Base-by-base conservation (phyloP, 371 early-diverging fungal genomes). In the Haplosporangium sp. region DNA sequence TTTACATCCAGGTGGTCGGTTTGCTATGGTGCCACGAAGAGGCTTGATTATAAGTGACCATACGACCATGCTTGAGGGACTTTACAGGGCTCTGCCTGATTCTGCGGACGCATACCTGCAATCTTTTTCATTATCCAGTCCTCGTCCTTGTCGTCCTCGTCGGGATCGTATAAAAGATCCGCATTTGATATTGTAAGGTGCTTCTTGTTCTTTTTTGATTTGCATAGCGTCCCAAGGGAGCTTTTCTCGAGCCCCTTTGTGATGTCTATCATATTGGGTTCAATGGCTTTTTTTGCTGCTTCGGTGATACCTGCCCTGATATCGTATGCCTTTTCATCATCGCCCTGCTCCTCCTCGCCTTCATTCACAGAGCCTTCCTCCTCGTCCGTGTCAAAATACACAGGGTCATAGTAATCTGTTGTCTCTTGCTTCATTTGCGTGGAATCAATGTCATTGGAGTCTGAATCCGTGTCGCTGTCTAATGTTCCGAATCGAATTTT, bases 141-240 rank as follows among this genome's bases (percentile, higher is more conserved):
- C 57, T 86, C 87, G 59, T 89, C 88, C 42, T 71, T 61, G 45
- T 88, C 88, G 43, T 89, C 90, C 36, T 83, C 59, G 13, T 83
- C 84, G 5, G 90, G 90, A 64, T 89, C 87, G 52, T 89, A 89
- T 2, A 89, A 37, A 29, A 89, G 72, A 6, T 89, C 87, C 38
- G 84, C 86, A 55, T 89, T 74, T 18, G 81, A 85, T 36, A 81
- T 58, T 10, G 84, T 62, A 6, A 55, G 57, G 29, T 60, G 73
- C 23, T 53, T 67, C 63, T 51, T 63, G 62, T 62, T 73, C 64
- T 73, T 64, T 66, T 45, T 62, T 18, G 62, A 46, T 36, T 29
- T n/a, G 38, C 54, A 6, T 37, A 20, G 14, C 5, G 36, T 11
- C 43, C 7, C 55, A 23, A 79, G 11, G 11, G 70, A 67, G 38